Conservation (phyloP, 345 rosid species). For the Populus nigra region DNA sequence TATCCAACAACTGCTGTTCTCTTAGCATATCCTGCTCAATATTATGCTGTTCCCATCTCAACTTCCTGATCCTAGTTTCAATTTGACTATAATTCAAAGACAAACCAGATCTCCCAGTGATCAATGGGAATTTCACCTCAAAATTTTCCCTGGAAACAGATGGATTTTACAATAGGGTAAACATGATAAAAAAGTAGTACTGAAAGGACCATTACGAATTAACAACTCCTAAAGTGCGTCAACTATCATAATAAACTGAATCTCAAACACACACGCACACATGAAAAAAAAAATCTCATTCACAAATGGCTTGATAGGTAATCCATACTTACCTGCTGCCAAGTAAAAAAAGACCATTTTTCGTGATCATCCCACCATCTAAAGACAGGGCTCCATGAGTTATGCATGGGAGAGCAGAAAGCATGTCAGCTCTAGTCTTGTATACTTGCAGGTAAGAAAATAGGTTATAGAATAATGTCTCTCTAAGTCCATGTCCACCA, state of each 20-base stretch:
- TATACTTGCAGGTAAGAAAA: conserved; percentile 21
- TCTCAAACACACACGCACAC: background rate
- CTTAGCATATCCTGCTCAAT: conserved; percentile 17
- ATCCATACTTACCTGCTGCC: conserved; percentile 1
- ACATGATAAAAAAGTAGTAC: background rate
- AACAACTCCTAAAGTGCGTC: background rate
- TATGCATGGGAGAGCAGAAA: conserved; percentile 21
- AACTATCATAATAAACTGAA: background rate
- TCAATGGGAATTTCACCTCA: conserved; percentile 18
- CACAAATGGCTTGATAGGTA: background rate
- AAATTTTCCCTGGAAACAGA: conserved; percentile 8
- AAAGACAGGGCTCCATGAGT: conserved; percentile 23
- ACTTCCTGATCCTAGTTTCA: conserved; percentile 10
- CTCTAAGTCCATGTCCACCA: conserved; percentile 24
- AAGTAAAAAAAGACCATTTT: conserved; percentile 5
- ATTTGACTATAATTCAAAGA: background rate
- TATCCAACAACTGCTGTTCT: conserved; percentile 12
- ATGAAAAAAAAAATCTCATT: background rate
- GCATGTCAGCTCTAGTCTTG: conserved; percentile 13
- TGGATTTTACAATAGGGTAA: background rate
- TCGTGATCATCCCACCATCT: conserved; percentile 22
- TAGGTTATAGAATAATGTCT: conserved; percentile 21
- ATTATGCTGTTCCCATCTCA: conserved; percentile 10
- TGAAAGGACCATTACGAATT: background rate
- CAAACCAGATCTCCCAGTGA: background rate